Evolutionary conservation across 225 moss, liverwort and hornwort genomes (phyloP), one percentile per base, ranked within the genome.

Genomic region (Marchantia paleacea): DNA sequence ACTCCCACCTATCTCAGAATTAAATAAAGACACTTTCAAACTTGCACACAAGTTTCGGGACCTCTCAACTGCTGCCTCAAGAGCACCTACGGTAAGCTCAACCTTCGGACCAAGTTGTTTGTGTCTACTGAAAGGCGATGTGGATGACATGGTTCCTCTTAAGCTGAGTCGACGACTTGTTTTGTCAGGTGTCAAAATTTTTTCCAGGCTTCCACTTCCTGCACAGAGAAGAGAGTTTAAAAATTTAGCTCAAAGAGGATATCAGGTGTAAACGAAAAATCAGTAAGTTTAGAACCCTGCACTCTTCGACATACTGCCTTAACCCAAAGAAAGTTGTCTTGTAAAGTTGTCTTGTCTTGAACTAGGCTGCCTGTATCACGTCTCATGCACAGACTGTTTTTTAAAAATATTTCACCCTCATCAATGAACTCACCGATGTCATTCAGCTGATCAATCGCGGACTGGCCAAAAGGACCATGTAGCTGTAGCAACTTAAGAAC

Each of bases 361-460:
- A 29, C 29, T 29, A 66, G 10, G 11, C 28, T 12, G 9, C 66
- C 26, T 8, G 25, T 10, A 66, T 28, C 26, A 66, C 29, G 28
- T 28, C 29, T 66, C 12, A 28, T 1, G 14, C 11, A 66, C 66
- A 29, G 12, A 29, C 66, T 66, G 66, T 66, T 29, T 8, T 58
- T 18, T 49, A 9, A 61, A 50, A 16, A 31, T 0, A 73, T 19
- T 54, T 74, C 53, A 74, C 7, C 15, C 74, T 22, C 22, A 60
- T 26, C 5, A 63, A 39, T 54, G 16, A 29, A 86, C 88, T 79
- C 83, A 95, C 99, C 99, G 50, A 99, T 90, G 80, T 90, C 88
- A 62, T 88, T 91, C n/a, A 99, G 88, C 86, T 99, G 99, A 78
- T 99, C 95, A 74, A 99, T 99, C 30, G 95, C 99, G 85, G 90